Evolutionary conservation across 306 rosid species (phyloP), one percentile per base, ranked within the genome.

Genomic region (Lupinus albus): DNA sequence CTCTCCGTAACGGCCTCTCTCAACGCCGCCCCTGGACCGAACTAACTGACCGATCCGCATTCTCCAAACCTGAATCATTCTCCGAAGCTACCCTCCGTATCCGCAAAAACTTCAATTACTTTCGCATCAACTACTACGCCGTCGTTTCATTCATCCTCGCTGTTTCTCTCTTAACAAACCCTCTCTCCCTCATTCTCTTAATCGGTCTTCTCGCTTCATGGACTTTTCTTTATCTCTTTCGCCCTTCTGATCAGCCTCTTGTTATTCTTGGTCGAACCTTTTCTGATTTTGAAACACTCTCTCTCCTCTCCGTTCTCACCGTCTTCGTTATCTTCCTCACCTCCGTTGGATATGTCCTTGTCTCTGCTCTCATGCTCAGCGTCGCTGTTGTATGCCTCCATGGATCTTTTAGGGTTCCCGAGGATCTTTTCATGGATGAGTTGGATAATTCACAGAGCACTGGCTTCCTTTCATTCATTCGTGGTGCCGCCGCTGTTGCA

Each of bases 11-110:
- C 57, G 89, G 89, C 54, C 83, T 93, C 68, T 71, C 92, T 18
- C 94, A 84, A 65, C 90, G 97, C 78, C 96, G 97, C 32, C 97
- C 99, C 1, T 89, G 99, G 99, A 0, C 89, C 1, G 96, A 93
- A 62, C 86, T 93, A 12, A 38, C 51, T 0, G 92, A 93, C 38
- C 91, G 97, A 4, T 12, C 91, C 18, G 90, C 91, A 4, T 88
- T 93, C 79, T 18, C 90, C 0, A 88, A 85, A 20, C 99, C 99
- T 0, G 88, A 86, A 5, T 84, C 91, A 3, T 68, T 93, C 78
- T 77, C 99, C 53, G 94, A 88, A 0, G 97, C 99, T 54, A 79
- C 92, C 0, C 78, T 88, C 59, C 97, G 99, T 0, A 80, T 93
- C 44, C 88, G 96, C 74, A 93, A 93, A 46, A 93, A 93, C 65